Percentiles rank a stretch among this genome's conserved stretches.
phyloP scores from a whole-genome alignment of 2,329 filamentous ascomycete genomes.

The Aspergillus sp. region DNA sequence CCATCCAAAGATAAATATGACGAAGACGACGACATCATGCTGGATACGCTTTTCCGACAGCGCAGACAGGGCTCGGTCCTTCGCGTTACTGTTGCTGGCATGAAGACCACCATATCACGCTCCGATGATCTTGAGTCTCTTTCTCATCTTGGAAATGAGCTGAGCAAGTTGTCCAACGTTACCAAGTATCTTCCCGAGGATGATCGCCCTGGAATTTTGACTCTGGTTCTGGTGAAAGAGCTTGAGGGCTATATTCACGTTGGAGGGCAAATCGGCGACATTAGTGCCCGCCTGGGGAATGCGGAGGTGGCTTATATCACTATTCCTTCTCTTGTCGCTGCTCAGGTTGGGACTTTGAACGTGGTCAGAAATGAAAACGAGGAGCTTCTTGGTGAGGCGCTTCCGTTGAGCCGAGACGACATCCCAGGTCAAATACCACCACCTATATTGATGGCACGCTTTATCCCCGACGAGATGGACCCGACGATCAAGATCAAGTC shows the following conservation, averaged over 20 bases:
- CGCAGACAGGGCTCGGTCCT: constrained; percentile 77
- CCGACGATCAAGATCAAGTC: constrained; percentile 82
- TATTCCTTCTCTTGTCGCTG: constrained; percentile 69
- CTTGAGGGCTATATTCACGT: constrained; percentile 54
- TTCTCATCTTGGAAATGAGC: constrained; percentile 63
- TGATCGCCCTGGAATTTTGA: constrained; percentile 80
- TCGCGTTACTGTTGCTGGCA: constrained; percentile 55
- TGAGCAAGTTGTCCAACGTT: constrained; percentile 74
- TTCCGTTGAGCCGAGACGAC: constrained; percentile 25
- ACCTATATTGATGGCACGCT: constrained; percentile 73
- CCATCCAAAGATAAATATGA: constrained; percentile 88
- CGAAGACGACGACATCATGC: constrained; percentile 83
- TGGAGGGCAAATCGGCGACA: constrained; percentile 58
- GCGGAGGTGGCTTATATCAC: constrained; percentile 72
- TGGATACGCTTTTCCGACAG: constrained; percentile 82
- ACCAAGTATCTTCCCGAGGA: constrained; percentile 94
- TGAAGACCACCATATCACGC: constrained; percentile 55
- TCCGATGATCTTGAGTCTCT: constrained; percentile 59
- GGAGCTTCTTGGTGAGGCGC: constrained; percentile 59
- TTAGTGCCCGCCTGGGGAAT: constrained; percentile 50
- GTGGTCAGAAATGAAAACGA: constrained; percentile 59
- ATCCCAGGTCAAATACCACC: constrained; percentile 10
- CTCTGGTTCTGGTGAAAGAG: constrained; percentile 57
- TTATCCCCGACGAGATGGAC: constrained; percentile 91
- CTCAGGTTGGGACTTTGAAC: constrained; percentile 58